Evolutionary conservation across 805 yeast genomes (phyloP).

Genomic region (Crinitomyces ghanaensis): DNA sequence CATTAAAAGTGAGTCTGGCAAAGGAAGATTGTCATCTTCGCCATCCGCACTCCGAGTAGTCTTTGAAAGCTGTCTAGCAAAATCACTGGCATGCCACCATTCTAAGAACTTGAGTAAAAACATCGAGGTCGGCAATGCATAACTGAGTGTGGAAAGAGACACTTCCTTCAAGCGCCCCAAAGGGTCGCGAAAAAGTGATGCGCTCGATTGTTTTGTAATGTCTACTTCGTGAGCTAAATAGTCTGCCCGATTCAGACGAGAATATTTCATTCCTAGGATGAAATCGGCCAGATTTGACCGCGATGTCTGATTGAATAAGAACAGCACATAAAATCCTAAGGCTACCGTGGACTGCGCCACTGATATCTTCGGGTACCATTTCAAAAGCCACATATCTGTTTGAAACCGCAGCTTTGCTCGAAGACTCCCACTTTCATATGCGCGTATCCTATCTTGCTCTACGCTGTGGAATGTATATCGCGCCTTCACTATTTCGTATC

Average conservation of each 20-base stretch:
- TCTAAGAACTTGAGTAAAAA: slow-evolving; percentile 75
- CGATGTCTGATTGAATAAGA: slow-evolving; percentile 53
- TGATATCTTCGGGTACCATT: slow-evolving; percentile 49
- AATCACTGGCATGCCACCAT: slow-evolving; percentile 83
- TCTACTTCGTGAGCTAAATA: slow-evolving; percentile 8
- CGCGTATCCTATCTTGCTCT: slow-evolving; percentile 20
- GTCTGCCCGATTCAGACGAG: slow-evolving; percentile 39
- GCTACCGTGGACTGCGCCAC: slow-evolving; percentile 37
- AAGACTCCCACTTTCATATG: slow-evolving; percentile 9
- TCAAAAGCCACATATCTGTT: slow-evolving; percentile 33
- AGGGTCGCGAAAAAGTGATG: too few species aligned
- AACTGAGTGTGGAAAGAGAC: slow-evolving; percentile 19
- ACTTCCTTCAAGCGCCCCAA: slow-evolving; percentile 19
- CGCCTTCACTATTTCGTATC: slow-evolving; percentile 54
- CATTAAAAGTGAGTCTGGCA: slow-evolving; percentile 13
- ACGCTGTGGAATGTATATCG: slow-evolving; percentile 40
- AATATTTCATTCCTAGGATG: slow-evolving; percentile 49
- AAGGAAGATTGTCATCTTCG: slow-evolving; percentile 16
- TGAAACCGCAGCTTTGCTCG: slow-evolving; percentile 19
- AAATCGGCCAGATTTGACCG: slow-evolving; percentile 54
- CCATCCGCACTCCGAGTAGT: slow-evolving; percentile 19
- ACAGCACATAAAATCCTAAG: slow-evolving; percentile 48
- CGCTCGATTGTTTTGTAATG: slow-evolving; percentile 23
- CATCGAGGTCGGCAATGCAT: slow-evolving; percentile 67
- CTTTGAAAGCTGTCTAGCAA: slow-evolving; percentile 47